Base-by-base conservation (phyloP, 2,329 filamentous ascomycete genomes). In the Calonectria montana region DNA sequence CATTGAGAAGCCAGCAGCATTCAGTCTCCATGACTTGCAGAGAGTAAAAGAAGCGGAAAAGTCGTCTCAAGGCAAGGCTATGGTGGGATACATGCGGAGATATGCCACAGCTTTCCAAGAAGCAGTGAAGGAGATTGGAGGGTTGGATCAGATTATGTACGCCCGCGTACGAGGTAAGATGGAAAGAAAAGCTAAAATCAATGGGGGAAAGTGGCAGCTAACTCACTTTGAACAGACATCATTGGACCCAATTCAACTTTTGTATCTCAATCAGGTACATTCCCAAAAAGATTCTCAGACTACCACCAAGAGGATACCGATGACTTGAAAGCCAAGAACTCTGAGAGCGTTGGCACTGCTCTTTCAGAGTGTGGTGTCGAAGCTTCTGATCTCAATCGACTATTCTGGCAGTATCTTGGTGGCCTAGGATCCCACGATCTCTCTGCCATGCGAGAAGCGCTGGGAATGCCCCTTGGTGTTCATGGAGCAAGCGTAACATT, bases 81-180 rank as follows among this genome's bases (percentile, higher is more conserved):
- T 92, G 76, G 88, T 92, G 0, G 90, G 89, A 1, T 91, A 89
- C 72, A 91, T 91, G 85, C 83, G 91, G 12, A 85, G 91, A 41
- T 91, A 91, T 77, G 90, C 91, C 0, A 80, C 88, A 0, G 85
- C 86, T 2, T 91, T 91, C 76, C 81, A 84, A 2, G 83, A 88
- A 21, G 86, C 88, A 0, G 86, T 91, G 27, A 83, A 86, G 72
- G 90, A 92, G 74, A 82, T 92, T 3, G 86, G 82, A 0, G 81
- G 79, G 0, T 83, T 91, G 18, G 84, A 84, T 0, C 83, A 86
- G 65, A 88, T 93, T n/a, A 80, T 86, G 48, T 92, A 92, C 75
- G 91, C 88, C 0, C 83, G 89, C 2, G 84, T 74, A 18, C 39
- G 65, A 67, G 65, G 65, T 87, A 15, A 64, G 71, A 23, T 18